phyloP scores from a whole-genome alignment of 805 yeast genomes.

The Sugiyamaella marilandica region DNA sequence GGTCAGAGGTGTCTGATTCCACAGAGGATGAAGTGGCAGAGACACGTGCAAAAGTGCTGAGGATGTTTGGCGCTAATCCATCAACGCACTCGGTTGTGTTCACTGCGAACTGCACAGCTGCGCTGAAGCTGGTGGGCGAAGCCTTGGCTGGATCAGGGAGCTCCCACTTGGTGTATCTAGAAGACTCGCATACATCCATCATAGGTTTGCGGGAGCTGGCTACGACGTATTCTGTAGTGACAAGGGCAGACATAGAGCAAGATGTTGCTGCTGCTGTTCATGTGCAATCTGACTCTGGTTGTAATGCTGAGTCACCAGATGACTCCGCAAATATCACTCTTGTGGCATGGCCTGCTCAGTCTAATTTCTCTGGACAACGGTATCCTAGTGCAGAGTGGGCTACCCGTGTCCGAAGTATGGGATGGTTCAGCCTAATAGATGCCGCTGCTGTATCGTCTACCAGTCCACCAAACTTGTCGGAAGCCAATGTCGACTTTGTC shows the following conservation, averaged over 20 bases:
- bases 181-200: conserved; percentile 41
- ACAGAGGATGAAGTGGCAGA: conserved; percentile 28
- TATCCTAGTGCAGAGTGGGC: conserved; percentile 34
- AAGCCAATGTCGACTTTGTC: conserved; percentile 36
- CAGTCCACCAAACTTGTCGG: conserved; percentile 32
- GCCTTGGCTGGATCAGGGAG: conserved; percentile 16
- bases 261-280: background rate
- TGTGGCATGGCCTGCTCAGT: conserved; percentile 42
- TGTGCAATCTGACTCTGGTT: no score
- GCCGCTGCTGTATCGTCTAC: conserved; percentile 38
- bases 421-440: conserved; percentile 35
- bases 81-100: conserved; percentile 38
- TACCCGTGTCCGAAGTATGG: conserved; percentile 11
- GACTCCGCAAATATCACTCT: conserved; percentile 21
- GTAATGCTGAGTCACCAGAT: no score
- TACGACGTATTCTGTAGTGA: conserved; percentile 35
- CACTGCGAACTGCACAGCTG: conserved; percentile 40
- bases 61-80: conserved; percentile 35
- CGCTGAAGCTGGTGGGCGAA: conserved; percentile 36
- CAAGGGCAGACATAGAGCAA: conserved; percentile 35
- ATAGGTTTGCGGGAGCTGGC: conserved; percentile 37
- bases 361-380: conserved; percentile 41
- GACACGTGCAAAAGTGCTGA: conserved; percentile 31
- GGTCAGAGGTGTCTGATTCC: conserved; percentile 31
- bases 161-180: conserved; percentile 22